These are phyloP conservation scores for Catharanthus roseus DNA, from an alignment of 257 asterid species.

Conservation along the genomic window DNA sequence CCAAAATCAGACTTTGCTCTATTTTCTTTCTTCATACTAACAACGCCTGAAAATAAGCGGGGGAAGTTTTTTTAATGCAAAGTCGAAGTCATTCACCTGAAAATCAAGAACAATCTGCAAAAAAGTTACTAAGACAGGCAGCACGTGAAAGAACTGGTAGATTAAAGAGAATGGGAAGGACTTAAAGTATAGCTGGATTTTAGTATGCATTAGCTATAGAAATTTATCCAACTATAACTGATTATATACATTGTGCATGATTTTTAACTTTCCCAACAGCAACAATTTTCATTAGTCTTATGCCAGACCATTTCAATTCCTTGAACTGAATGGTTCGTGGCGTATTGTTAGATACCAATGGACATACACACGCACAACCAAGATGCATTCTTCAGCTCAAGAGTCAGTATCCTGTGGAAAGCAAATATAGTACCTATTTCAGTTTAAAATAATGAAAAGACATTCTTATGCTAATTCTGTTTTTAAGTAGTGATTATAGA, in stretches of 20 bases:
- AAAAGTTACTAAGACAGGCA: background rate
- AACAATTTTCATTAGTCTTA: background rate
- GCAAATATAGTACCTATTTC: background rate
- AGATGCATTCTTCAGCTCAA: background rate
- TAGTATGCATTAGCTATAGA: too few relatives aligned
- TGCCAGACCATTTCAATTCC: background rate
- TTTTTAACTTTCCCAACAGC: too few relatives aligned
- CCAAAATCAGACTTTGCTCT: slow-evolving; percentile 10
- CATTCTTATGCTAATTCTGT: background rate
- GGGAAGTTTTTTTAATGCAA: slow-evolving; percentile 13
- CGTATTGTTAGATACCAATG: background rate
- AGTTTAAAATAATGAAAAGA: background rate
- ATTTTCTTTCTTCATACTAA: slow-evolving; percentile 20
- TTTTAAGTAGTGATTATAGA: too few relatives aligned
- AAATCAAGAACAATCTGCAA: slow-evolving; percentile 3
- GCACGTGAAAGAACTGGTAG: background rate
- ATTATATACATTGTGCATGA: too few relatives aligned
- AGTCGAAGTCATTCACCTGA: too few relatives aligned
- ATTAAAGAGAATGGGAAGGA: too few relatives aligned
- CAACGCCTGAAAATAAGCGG: background rate
- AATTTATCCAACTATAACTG: too few relatives aligned
- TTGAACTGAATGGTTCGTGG: background rate
- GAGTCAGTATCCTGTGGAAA: background rate
- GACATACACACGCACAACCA: background rate
- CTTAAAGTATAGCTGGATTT: too few relatives aligned